These are phyloP conservation scores for Pseudomicrostroma phylloplanum DNA, from an alignment of 1,284 basidiomycete species.

Conservation along the genomic window DNA sequence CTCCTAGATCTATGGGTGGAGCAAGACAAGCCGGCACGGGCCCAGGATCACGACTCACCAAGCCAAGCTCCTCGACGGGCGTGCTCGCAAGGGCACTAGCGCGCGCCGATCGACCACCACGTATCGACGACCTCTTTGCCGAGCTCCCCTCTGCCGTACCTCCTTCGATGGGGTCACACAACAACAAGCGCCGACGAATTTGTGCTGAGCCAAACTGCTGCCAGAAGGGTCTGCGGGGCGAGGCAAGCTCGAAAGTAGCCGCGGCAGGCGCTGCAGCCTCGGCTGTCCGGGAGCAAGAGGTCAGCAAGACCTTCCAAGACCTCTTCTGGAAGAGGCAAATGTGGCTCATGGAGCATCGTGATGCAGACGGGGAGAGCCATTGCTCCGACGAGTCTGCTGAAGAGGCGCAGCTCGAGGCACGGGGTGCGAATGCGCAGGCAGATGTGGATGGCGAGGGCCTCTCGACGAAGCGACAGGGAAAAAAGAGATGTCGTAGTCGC, in stretches of 20 bases:
- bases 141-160: not conserved
- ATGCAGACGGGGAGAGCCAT: conserved; percentile 5
- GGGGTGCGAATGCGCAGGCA: not conserved
- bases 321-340: conserved; percentile 5
- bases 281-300: not conserved
- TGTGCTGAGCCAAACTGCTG: no score
- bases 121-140: conserved; percentile 1
- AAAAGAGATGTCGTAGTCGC: not conserved
- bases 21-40: not conserved
- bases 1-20: not conserved
- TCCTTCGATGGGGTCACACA: no score
- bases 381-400: not conserved
- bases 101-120: not conserved
- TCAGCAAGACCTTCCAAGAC: not conserved
- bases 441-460: not conserved
- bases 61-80: not conserved
- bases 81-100: not conserved
- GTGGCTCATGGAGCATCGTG: conserved; percentile 4
- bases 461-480: not conserved
- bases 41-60: not conserved
- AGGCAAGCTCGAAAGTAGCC: not conserved
- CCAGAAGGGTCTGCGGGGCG: no score
- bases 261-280: not conserved
- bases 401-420: not conserved
- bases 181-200: no score